Conservation (phyloP, 1,139 yeast species). For the Yamadazyma songkhlaensis region DNA sequence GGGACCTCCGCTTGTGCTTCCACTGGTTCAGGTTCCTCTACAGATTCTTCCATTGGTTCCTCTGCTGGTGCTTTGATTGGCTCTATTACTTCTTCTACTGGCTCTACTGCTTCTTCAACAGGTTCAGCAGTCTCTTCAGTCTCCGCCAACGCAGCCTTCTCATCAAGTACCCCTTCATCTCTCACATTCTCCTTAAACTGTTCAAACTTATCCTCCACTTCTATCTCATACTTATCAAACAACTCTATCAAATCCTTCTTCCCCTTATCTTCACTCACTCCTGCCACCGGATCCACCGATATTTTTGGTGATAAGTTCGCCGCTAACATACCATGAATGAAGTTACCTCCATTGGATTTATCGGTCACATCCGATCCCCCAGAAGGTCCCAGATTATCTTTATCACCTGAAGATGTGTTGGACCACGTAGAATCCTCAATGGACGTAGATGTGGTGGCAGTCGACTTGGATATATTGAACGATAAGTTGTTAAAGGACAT, state of each 20-base stretch:
- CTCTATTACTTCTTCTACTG: no score
- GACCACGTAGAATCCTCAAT: slow-evolving; percentile 23
- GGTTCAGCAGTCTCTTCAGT: neutral
- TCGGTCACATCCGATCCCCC: no score
- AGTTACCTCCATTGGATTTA: no score
- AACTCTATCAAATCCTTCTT: slow-evolving; percentile 34
- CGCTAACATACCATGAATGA: neutral
- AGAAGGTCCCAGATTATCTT: no score
- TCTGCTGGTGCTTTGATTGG: no score
- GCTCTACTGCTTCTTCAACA: neutral
- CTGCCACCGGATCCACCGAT: slow-evolving; percentile 26
- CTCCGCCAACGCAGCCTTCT: slow-evolving; percentile 5
- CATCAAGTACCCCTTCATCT: slow-evolving; percentile 5
- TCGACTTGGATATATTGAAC: slow-evolving; percentile 39
- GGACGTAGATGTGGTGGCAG: slow-evolving; percentile 46
- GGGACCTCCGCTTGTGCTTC: neutral
- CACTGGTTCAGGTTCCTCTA: no score
- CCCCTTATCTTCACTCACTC: slow-evolving; percentile 15
- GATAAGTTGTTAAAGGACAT: slow-evolving; percentile 36
- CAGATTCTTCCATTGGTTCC: no score
- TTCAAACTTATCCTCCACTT: slow-evolving; percentile 14
- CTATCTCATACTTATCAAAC: slow-evolving; percentile 40
- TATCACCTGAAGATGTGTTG: neutral
- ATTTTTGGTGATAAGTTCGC: slow-evolving; percentile 14
- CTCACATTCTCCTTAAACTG: slow-evolving; percentile 4